phyloP scores from a whole-genome alignment of 805 yeast species.

The Lipomyces anomalus region DNA sequence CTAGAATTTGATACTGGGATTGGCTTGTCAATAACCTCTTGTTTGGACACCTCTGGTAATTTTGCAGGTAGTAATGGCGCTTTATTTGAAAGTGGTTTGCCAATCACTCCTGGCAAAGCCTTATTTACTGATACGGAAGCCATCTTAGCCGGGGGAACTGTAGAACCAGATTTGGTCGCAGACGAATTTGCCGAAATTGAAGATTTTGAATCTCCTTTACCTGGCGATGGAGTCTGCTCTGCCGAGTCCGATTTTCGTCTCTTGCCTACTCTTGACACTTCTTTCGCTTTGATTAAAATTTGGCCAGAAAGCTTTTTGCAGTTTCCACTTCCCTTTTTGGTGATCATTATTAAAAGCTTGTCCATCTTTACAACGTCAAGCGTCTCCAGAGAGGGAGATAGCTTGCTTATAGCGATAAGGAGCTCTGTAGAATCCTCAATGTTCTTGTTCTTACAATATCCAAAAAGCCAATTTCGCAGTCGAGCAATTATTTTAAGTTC shows the following conservation, averaged over 20 bases:
- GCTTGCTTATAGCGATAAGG: conserved; percentile 9
- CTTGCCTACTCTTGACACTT: not conserved
- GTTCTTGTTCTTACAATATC: conserved; percentile 21
- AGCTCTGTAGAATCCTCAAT: conserved; percentile 14
- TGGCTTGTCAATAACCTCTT: not conserved
- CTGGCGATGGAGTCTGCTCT: not conserved
- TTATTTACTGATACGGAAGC: conserved; percentile 1
- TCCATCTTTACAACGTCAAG: conserved; percentile 20
- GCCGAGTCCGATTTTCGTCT: not conserved
- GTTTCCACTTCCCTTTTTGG: conserved; percentile 12
- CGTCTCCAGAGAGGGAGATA: conserved; percentile 18
- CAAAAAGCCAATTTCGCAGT: conserved; percentile 24
- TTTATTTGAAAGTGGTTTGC: not conserved
- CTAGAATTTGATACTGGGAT: conserved; percentile 9
- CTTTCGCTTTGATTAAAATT: conserved; percentile 12
- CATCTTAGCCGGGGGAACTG: conserved; percentile 1
- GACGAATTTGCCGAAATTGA: not conserved
- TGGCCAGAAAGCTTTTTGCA: conserved; percentile 12
- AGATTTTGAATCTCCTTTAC: conserved; percentile 2
- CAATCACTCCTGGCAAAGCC: conserved; percentile 3
- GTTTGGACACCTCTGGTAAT: not conserved
- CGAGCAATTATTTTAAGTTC: conserved; percentile 24
- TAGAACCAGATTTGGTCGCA: not conserved
- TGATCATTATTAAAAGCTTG: conserved; percentile 17
- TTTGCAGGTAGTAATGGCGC: conserved; percentile 2